Conservation (phyloP, 257 asterid species). For the Scutellaria baicalensis region DNA sequence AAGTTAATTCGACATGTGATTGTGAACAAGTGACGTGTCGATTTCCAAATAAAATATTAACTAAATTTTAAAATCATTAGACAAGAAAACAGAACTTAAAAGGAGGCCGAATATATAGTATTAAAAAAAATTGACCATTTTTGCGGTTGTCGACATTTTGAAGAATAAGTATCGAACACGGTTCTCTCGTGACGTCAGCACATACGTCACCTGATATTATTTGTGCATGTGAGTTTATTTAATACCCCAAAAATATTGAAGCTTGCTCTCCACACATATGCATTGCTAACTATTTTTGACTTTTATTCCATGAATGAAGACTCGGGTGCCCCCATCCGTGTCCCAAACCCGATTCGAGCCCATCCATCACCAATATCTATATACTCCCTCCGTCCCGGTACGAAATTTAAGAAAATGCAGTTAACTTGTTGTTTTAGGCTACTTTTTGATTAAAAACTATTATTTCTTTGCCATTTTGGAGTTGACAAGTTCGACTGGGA, state of each 20-base stretch:
- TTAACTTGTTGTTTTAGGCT: no score
- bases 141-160: not conserved
- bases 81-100: not conserved
- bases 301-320: no score
- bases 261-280: conserved; percentile 14
- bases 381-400: no score
- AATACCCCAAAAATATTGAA: not conserved
- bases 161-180: not conserved
- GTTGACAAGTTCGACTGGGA: no score
- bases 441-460: no score
- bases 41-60: not conserved
- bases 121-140: not conserved
- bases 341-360: no score
- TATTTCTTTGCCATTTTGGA: no score
- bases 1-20: not conserved
- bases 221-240: not conserved
- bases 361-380: no score
- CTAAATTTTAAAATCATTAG: no score
- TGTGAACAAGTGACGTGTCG: not conserved
- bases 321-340: no score
- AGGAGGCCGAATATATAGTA: not conserved
- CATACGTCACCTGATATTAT: conserved; percentile 1
- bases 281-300: not conserved
- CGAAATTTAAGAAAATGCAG: no score
- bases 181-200: conserved; percentile 15